Evolutionary conservation across 805 yeast species (phyloP).

Genomic region (Ogataea minuta): DNA sequence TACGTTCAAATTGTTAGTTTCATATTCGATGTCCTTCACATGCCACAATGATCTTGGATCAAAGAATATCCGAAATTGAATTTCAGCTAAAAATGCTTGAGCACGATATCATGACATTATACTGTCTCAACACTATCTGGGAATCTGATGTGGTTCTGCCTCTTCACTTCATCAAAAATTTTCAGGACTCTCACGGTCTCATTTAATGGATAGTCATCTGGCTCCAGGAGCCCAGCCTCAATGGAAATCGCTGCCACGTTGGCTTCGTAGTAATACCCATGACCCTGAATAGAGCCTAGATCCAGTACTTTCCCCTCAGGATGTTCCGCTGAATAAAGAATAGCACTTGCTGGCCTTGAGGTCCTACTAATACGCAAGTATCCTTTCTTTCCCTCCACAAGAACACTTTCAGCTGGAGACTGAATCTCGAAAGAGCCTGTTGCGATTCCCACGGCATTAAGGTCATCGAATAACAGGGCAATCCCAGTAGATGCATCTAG

Average conservation of each 20-base stretch:
- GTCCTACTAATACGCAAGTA: constrained; percentile 13
- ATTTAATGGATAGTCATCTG: constrained; percentile 34
- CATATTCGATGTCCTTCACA: no score
- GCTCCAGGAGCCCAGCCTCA: constrained; percentile 36
- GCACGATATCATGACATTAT: no score
- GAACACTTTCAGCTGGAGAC: constrained; percentile 9
- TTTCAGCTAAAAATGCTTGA: no score
- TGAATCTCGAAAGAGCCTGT: constrained; percentile 26
- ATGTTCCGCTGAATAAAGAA: constrained; percentile 30
- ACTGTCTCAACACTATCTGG: constrained; percentile 24
- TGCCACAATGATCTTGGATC: no score
- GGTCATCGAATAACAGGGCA: constrained; percentile 36
- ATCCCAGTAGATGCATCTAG: constrained; percentile 43
- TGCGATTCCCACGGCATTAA: constrained; percentile 38
- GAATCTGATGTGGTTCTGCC: constrained; percentile 41
- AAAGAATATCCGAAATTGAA: no score
- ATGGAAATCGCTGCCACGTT: constrained; percentile 49
- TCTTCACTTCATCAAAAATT: constrained; percentile 45
- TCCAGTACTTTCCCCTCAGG: constrained; percentile 27
- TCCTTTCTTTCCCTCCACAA: constrained; percentile 25
- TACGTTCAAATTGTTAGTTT: no score
- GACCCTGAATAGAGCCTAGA: constrained; percentile 33
- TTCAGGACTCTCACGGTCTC: constrained; percentile 47
- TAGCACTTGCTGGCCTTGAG: constrained; percentile 28
- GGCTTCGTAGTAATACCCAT: constrained; percentile 55